Evolutionary conservation across 768 basidiomycete genomes (phyloP), one percentile per base, ranked within the genome.

Genomic region (Trametes sanguinea): DNA sequence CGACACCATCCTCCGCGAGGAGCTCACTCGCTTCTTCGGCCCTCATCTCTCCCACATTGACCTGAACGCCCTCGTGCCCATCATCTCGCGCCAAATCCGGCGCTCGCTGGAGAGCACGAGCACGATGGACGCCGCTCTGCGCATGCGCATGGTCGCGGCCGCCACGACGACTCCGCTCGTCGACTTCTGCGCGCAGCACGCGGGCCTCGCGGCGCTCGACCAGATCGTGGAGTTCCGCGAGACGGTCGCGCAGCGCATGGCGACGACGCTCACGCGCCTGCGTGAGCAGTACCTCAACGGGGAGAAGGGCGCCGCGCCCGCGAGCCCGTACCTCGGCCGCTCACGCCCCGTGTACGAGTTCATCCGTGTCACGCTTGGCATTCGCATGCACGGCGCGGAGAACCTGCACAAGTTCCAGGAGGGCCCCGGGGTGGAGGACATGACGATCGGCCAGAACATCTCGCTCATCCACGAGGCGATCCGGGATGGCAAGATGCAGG

Each of bases 391-490:
- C 64, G 92, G 92, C 14, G 77, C 81, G 7, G 89, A 91, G 67
- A 94, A 94, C 69, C 78, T 85, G 62, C 76, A 78, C 44, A 74
- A 76, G 7, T 88, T 85, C 65, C 82, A 76, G 63, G 82, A 82
- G 55, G 89, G 90, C 7, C 79, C 87, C 32, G 87, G 85, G 10
- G 80, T 85, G 10, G 86, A 87, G 52, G 87, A 91, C 48, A 79
- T 77, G 40, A 89, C 88, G 9, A 73, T 88, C 48, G 93, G 93
- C 4, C 81, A 87, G 69, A 84, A 85, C 65, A 81, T 94, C 7
- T 83, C 88, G 2, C 75, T 85, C 43, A 92, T 95, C 55, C 86
- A 92, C 60, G 93, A 95, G 81, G 83, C 87, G 13, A 85, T 90
- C 51, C 80, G 88, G 33, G 88, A 92, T 70, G 90, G 90, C 3